A percentile compares a stretch with the other conserved stretches of the same genome.
Conservation (phyloP, 2,329 filamentous ascomycete genomes). For the Lasiodiplodia sp. region DNA sequence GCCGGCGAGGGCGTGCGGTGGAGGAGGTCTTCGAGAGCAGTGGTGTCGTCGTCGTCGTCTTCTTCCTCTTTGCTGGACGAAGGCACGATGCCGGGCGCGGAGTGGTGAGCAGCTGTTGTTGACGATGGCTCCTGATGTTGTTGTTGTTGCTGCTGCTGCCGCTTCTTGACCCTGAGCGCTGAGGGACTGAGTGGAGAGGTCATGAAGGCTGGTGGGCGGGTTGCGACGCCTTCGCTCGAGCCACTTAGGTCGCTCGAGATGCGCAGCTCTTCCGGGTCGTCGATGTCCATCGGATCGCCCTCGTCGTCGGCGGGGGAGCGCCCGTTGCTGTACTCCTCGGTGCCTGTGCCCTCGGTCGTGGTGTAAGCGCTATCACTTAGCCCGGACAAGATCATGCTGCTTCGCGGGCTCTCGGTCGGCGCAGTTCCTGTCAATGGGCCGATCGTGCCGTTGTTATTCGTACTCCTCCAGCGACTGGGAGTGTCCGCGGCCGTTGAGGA, state of each 20-base stretch:
- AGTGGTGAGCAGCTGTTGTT: neutral
- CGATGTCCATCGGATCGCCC: conserved; percentile 15
- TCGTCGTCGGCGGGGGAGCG: neutral
- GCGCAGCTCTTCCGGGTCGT: conserved; percentile 1
- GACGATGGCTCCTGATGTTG: neutral
- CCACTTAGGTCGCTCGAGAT: neutral
- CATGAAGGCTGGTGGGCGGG: conserved; percentile 1
- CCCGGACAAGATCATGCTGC: conserved; percentile 17
- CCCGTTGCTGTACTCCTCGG: conserved; percentile 16
- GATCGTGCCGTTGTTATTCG: neutral
- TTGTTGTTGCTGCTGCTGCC: neutral
- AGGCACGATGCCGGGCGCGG: neutral
- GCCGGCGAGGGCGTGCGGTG: conserved; percentile 20
- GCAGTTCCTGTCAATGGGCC: conserved; percentile 7
- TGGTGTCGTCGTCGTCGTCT: neutral
- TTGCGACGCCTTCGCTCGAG: conserved; percentile 5
- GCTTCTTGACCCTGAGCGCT: conserved; percentile 13
- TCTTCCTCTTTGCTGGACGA: conserved; percentile 11
- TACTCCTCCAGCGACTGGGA: conserved; percentile 2
- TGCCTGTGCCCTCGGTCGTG: conserved; percentile 18
- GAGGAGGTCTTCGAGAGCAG: neutral
- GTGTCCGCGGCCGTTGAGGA: conserved; percentile 6
- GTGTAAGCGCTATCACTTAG: conserved; percentile 28
- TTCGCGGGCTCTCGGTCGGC: conserved; percentile 23
- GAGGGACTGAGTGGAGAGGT: conserved; percentile 19